Percentiles rank a stretch among this genome's conserved stretches.
Conservation (phyloP, 305 asterid species). For the Fraxinus sp. region DNA sequence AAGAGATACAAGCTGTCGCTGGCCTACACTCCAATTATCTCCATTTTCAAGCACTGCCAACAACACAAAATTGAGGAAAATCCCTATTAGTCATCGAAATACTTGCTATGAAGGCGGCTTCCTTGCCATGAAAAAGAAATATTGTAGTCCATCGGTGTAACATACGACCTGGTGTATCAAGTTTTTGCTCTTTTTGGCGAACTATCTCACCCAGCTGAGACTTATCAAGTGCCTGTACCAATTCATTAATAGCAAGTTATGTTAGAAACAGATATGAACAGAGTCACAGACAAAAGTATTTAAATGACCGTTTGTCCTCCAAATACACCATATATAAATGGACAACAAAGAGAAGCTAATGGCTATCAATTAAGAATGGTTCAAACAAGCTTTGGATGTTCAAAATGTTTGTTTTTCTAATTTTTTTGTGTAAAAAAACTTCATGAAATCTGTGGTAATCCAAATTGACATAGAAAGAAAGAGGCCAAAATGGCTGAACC, state of each 20-base stretch:
- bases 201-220: constrained; percentile 87
- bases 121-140: constrained; percentile 10
- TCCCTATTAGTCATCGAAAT: not conserved
- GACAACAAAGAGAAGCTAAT: not conserved
- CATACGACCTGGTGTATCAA: constrained; percentile 76
- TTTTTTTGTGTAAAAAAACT: not conserved
- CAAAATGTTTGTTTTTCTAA: not conserved
- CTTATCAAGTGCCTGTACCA: constrained; percentile 84
- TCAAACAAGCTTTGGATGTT: not conserved
- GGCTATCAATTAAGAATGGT: not conserved
- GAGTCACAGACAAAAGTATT: not conserved
- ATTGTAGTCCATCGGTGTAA: constrained; percentile 9
- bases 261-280: constrained; percentile 4
- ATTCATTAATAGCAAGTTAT: constrained; percentile 7
- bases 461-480: not conserved
- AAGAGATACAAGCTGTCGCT: constrained; percentile 89
- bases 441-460: not conserved
- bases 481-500: constrained; percentile 41
- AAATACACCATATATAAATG: not conserved
- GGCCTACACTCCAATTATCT: constrained; percentile 99
- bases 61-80: not conserved
- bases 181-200: constrained; percentile 85
- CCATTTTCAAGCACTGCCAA: constrained; percentile 80
- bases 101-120: not conserved
- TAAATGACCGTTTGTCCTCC: not conserved